phyloP scores from a whole-genome alignment of 371 early-diverging fungal genomes.

The Mortierella polycephala region DNA sequence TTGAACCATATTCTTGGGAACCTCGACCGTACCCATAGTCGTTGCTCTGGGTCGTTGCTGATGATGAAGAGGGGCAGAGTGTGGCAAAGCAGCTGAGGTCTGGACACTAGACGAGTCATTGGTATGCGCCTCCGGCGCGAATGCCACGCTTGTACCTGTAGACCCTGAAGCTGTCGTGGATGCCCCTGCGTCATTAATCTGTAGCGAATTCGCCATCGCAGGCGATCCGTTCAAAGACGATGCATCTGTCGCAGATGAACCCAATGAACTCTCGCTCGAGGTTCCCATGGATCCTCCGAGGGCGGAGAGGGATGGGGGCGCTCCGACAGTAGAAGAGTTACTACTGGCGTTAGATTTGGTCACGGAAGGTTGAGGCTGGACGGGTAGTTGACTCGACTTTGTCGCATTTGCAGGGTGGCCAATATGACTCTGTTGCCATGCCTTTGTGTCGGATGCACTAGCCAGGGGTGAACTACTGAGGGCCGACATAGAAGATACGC shows the following conservation, averaged over 20 bases:
- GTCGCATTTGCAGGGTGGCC: not conserved
- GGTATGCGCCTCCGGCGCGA: conserved; percentile 3
- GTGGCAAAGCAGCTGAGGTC: not conserved
- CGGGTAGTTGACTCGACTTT: not conserved
- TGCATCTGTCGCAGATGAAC: conserved; percentile 11
- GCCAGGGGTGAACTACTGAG: not conserved
- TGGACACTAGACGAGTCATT: conserved; percentile 6
- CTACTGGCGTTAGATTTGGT: not conserved
- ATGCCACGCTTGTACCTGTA: not conserved
- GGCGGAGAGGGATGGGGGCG: conserved; percentile 9
- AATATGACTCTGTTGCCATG: not conserved
- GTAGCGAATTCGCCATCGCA: not conserved
- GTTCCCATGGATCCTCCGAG: conserved; percentile 6
- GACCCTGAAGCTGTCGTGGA: not conserved
- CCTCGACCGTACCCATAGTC: conserved; percentile 51
- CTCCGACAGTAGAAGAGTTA: not conserved
- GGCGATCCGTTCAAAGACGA: conserved; percentile 20
- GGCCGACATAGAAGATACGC: conserved; percentile 12
- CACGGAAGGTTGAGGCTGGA: not conserved
- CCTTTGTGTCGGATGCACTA: not conserved
- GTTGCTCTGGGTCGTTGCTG: conserved; percentile 46
- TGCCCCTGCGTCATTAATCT: not conserved
- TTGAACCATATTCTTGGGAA: conserved; percentile 52
- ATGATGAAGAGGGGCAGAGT: conserved; percentile 13
- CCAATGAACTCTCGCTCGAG: conserved; percentile 14